A percentile compares a stretch with the other conserved stretches of the same genome.
Evolutionary conservation across 2,329 filamentous ascomycete species (phyloP).

Genomic region (Talaromyces marneffei): DNA sequence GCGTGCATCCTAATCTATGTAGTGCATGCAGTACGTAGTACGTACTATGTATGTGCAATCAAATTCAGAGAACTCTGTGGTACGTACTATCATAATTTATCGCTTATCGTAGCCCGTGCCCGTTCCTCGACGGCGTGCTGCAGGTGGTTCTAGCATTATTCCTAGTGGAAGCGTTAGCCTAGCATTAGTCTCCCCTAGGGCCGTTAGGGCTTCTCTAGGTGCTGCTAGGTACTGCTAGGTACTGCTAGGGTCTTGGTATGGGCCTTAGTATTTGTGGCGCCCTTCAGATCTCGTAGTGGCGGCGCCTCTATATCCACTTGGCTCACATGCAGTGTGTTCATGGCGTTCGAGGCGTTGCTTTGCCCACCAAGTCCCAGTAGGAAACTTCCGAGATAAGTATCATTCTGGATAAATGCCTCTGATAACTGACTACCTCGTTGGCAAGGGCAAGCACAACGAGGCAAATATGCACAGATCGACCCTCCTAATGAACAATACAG

Average conservation of each 20-base stretch:
- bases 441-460: background rate
- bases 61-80: no score
- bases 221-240: no score
- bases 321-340: background rate
- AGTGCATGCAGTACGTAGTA: no score
- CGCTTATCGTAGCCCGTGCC: background rate
- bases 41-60: no score
- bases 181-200: background rate
- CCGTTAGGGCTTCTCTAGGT: background rate
- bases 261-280: background rate
- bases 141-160: background rate
- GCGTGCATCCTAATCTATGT: background rate
- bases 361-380: background rate
- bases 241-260: background rate
- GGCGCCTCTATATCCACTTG: background rate
- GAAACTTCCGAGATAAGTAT: background rate
- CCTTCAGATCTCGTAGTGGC: slow-evolving; percentile 1
- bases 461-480: background rate
- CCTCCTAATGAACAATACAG: background rate
- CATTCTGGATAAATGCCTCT: background rate
- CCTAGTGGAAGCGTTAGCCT: background rate
- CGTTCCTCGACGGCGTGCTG: background rate
- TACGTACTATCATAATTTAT: no score
- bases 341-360: background rate
- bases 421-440: background rate